Base-by-base conservation (phyloP, 2,329 filamentous ascomycete species). In the Aspergillus persii region DNA sequence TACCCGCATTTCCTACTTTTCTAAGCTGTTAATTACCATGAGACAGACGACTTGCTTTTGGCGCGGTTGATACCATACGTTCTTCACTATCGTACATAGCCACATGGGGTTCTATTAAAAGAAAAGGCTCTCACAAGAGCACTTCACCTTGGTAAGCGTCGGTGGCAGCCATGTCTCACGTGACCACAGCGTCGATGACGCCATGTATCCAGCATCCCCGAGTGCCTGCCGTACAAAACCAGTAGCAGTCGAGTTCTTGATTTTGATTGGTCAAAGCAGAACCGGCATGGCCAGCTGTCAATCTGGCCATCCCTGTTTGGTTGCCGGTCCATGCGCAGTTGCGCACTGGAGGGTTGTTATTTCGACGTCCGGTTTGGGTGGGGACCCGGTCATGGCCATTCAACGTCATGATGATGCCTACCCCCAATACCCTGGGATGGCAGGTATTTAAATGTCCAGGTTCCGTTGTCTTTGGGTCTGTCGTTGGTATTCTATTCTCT, bases 391-490 rank as follows among this genome's bases (percentile, higher is more conserved):
- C 36, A 41, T 30, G 49, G 15, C n/a, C 8, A 23, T 6, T n/a
- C 44, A 27, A 76, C 68, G 67, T 69, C 66, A 69, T 76, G 29
- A 68, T 74, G 60, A 72, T 74, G 60, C 69, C 67, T 46, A 26
- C 26, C 55, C 51, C 47, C 54, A 27, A 26, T 12, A 41, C 12
- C 15, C 36, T 41, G 12, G 12, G 44, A 47, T 47, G 44, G 44
- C 44, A 6, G n/a, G 36, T 47, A 47, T 47, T 47, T 47, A 47
- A 47, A 26, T 23, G 9, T 48, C n/a, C 46, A 36, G 15, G 4
- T 36, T 9, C 33, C 15, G 9, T 9, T 36, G 33, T 12, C 1
- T 15, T 36, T 36, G 11, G 8, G 4, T 36, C 18, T 23, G 18
- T 23, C 2, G 18, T 2, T 23, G 18, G 18, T 23, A 23, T 23